These are phyloP conservation scores for Conringia planisiliqua DNA, from an alignment of 345 rosid genomes.

Conservation along the genomic window DNA sequence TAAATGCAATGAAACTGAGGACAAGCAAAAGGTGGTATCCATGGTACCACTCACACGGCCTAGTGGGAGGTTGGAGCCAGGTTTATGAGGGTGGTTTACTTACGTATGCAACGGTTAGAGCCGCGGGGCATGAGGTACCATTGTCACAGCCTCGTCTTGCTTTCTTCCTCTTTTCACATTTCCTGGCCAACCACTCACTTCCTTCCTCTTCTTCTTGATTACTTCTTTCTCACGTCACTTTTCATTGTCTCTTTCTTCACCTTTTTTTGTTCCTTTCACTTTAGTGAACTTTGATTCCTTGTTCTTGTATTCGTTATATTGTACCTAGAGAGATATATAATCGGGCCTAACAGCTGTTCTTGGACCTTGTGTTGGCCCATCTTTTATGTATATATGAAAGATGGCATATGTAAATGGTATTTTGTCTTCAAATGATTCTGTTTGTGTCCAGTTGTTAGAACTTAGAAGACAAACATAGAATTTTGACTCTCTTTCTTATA, in stretches of 20 bases:
- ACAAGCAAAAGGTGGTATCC: constrained; percentile 77
- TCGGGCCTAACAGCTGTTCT: not conserved
- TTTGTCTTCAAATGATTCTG: not conserved
- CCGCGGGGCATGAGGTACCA: constrained; percentile 73
- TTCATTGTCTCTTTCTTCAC: not conserved
- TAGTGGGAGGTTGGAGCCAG: constrained; percentile 97
- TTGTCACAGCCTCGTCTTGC: constrained; percentile 51
- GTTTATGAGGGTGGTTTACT: constrained; percentile 45
- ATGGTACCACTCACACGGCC: constrained; percentile 56
- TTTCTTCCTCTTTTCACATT: constrained; percentile 46
- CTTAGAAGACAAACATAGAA: not conserved
- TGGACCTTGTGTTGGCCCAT: not conserved
- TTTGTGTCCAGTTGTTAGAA: not conserved
- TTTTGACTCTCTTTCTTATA: not conserved
- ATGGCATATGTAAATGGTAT: not conserved
- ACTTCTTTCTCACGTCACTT: not conserved
- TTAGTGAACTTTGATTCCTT: not conserved
- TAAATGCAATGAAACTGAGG: constrained; percentile 68
- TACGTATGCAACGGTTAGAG: constrained; percentile 61
- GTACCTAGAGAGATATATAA: not conserved
- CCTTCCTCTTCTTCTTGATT: constrained; percentile 28
- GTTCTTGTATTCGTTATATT: not conserved
- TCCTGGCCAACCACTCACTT: constrained; percentile 31
- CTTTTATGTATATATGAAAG: not conserved
- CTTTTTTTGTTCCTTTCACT: not conserved